A percentile compares a stretch with the other conserved stretches of the same genome.
phyloP scores from a whole-genome alignment of 768 basidiomycete species.

The Pisolithus orientalis region DNA sequence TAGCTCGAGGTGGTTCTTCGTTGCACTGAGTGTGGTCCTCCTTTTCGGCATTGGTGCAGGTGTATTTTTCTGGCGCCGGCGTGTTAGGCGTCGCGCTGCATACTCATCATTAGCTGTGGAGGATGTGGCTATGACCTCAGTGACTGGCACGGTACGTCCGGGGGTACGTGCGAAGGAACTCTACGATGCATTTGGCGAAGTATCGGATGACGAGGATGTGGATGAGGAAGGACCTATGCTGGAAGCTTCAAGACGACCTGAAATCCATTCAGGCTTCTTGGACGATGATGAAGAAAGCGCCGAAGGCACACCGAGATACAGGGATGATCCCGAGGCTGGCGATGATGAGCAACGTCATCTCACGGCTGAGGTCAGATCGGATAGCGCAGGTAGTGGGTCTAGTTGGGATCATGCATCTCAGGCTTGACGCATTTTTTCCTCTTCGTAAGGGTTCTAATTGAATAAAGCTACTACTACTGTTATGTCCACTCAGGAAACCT shows the following conservation, averaged over 20 bases:
- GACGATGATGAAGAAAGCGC: slow-evolving; percentile 65
- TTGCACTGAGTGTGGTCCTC: slow-evolving; percentile 70
- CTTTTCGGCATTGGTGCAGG: slow-evolving; percentile 66
- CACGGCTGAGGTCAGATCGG: slow-evolving; percentile 9
- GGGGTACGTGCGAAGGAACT: slow-evolving; percentile 74
- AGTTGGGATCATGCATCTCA: slow-evolving; percentile 73
- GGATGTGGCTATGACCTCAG: slow-evolving; percentile 70
- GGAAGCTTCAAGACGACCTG: slow-evolving; percentile 33
- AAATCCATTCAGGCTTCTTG: slow-evolving; percentile 75
- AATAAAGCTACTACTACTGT: no score
- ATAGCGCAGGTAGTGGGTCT: slow-evolving; percentile 39
- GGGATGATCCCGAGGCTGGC: slow-evolving; percentile 46
- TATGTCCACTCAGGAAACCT: no score
- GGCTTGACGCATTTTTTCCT: slow-evolving; percentile 7
- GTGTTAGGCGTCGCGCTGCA: slow-evolving; percentile 32
- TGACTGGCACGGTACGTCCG: slow-evolving; percentile 36
- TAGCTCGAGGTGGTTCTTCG: slow-evolving; percentile 86
- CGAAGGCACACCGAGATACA: slow-evolving; percentile 30
- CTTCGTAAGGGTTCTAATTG: no score
- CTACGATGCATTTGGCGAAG: slow-evolving; percentile 94
- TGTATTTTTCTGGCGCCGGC: slow-evolving; percentile 77
- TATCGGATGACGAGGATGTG: slow-evolving; percentile 73
- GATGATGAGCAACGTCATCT: slow-evolving; percentile 3
- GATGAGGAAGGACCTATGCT: slow-evolving; percentile 50
- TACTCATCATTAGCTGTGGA: slow-evolving; percentile 62